Conservation (phyloP, 495 filamentous ascomycete genomes). For the Podospora pseudocomata region DNA sequence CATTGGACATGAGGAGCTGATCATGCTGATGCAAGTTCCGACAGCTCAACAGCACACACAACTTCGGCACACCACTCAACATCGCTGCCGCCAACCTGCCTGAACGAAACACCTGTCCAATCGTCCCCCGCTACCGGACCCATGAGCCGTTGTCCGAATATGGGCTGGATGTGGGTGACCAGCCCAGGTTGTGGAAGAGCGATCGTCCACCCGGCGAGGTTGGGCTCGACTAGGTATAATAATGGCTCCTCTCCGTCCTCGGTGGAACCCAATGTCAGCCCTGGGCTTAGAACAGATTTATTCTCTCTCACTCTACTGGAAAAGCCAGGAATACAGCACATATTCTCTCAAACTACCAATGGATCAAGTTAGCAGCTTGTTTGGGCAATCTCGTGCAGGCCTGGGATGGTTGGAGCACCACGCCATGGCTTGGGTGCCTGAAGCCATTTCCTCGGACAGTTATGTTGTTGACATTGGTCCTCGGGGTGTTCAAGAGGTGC, state of each 20-base stretch:
- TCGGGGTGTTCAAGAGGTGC: neutral
- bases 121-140: neutral
- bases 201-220: neutral
- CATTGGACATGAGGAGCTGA: neutral
- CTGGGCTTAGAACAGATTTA: neutral
- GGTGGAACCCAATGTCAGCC: neutral
- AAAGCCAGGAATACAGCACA: neutral
- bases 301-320: neutral
- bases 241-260: neutral
- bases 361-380: neutral
- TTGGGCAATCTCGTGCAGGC: no score
- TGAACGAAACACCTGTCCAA: neutral
- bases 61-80: neutral
- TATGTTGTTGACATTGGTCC: neutral
- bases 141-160: neutral
- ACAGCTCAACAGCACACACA: neutral
- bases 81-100: neutral
- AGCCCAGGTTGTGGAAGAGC: neutral
- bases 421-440: neutral
- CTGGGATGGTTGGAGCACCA: neutral
- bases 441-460: neutral
- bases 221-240: neutral
- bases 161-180: neutral
- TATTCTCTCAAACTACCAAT: neutral
- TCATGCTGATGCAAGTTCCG: neutral